A percentile compares a stretch with the other conserved stretches of the same genome.
These are phyloP conservation scores for Entomortierella lignicola DNA, from an alignment of 192 early-diverging fungal genomes.

Conservation along the genomic window DNA sequence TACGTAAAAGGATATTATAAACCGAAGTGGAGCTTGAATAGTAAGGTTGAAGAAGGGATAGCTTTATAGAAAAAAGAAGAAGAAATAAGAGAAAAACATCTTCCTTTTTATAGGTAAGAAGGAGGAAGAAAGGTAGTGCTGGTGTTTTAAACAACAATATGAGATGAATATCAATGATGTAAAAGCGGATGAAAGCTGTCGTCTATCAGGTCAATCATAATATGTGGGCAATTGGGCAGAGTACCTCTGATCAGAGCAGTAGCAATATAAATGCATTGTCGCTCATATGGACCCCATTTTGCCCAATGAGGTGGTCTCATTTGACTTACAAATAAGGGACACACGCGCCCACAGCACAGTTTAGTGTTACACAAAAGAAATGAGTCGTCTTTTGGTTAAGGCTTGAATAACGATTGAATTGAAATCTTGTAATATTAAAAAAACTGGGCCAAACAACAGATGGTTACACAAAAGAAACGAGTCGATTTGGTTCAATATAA, in stretches of 20 bases:
- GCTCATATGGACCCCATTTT: neutral
- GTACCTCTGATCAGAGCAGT: no score
- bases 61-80: neutral
- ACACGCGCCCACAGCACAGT: neutral
- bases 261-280: no score
- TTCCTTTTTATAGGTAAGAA: neutral
- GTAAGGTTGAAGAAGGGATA: neutral
- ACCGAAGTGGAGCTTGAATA: no score
- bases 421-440: conserved; percentile 19
- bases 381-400: conserved; percentile 25
- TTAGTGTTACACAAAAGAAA: conserved; percentile 50
- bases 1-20: no score
- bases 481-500: neutral
- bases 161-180: neutral
- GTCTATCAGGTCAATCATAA: no score
- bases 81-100: neutral
- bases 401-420: conserved; percentile 25
- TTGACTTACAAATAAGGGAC: neutral
- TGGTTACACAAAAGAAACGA: conserved; percentile 48
- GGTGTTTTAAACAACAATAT: neutral
- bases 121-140: neutral
- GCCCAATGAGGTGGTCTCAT: neutral
- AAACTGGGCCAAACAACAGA: conserved; percentile 8
- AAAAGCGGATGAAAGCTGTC: no score
- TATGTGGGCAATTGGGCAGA: no score